phyloP scores from a whole-genome alignment of 176 grass and related monocot genomes.

The Hordeum marinum region DNA sequence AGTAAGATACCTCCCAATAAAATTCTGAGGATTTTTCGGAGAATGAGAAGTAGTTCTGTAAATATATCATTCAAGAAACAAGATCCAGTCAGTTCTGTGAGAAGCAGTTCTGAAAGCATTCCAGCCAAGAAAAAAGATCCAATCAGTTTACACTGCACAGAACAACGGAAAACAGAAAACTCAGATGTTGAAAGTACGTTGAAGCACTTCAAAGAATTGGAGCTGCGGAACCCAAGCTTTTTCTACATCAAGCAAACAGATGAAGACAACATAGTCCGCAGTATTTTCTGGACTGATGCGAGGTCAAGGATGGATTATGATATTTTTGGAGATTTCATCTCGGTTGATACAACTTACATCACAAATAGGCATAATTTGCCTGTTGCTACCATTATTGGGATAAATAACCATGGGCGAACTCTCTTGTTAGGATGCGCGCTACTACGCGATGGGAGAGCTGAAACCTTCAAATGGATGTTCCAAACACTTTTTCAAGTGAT shows the following conservation, averaged over 20 bases:
- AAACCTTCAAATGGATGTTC: conserved; percentile 27
- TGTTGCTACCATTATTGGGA: conserved; percentile 19
- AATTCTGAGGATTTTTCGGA: conserved; percentile 17
- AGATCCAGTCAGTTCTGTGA: background rate
- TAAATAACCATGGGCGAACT: conserved; percentile 19
- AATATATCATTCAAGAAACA: background rate
- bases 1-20: conserved; percentile 23
- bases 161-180: background rate
- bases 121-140: background rate
- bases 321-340: conserved; percentile 20
- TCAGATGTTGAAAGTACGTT: conserved; percentile 8
- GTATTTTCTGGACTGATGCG: conserved; percentile 23
- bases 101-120: background rate
- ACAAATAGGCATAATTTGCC: conserved; percentile 22
- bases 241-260: background rate
- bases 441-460: background rate
- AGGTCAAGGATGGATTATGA: conserved; percentile 18
- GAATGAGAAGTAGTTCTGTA: background rate
- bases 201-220: conserved; percentile 8
- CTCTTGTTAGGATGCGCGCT: conserved; percentile 16
- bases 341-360: conserved; percentile 20
- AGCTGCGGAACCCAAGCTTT: conserved; percentile 8
- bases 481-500: conserved; percentile 15
- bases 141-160: background rate
- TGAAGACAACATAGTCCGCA: background rate